Percentiles rank a stretch among this genome's conserved stretches.
Conservation (phyloP, 1,139 yeast species). For the Suhomyces yuchorum region DNA sequence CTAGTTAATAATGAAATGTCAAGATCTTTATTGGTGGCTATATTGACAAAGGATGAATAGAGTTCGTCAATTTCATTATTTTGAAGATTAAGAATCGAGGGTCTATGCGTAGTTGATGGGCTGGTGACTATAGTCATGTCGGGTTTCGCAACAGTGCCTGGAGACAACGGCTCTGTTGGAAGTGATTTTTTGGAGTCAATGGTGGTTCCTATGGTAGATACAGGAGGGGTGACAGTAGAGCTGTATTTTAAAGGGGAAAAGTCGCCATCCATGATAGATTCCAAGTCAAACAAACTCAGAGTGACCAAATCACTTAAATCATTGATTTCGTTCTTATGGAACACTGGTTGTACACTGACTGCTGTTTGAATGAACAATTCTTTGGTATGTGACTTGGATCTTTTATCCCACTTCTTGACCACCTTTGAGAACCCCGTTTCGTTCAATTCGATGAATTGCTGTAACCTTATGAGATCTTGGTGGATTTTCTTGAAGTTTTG, state of each 20-base stretch:
- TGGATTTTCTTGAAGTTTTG: conserved; percentile 90
- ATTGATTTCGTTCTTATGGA: conserved; percentile 86
- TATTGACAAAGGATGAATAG: conserved; percentile 64
- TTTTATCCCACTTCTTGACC: conserved; percentile 95
- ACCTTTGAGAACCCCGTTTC: conserved; percentile 96
- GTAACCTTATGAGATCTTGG: conserved; percentile 82
- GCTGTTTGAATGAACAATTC: conserved; percentile 90
- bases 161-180: conserved; percentile 1
- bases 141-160: conserved; percentile 1
- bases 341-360: conserved; percentile 94
- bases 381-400: conserved; percentile 92
- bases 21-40: conserved; percentile 52
- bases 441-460: conserved; percentile 90
- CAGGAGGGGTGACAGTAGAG: background rate
- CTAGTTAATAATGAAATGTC: conserved; percentile 49
- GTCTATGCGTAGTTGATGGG: conserved; percentile 11
- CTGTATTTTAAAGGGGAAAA: conserved; percentile 34
- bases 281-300: conserved; percentile 75
- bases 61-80: conserved; percentile 61
- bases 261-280: conserved; percentile 84
- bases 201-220: background rate
- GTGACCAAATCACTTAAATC: conserved; percentile 82
- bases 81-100: conserved; percentile 21
- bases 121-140: conserved; percentile 5
- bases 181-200: background rate